phyloP scores from a whole-genome alignment of 352 stramenopile species.

The Phytopythium cucurbitacearum region DNA sequence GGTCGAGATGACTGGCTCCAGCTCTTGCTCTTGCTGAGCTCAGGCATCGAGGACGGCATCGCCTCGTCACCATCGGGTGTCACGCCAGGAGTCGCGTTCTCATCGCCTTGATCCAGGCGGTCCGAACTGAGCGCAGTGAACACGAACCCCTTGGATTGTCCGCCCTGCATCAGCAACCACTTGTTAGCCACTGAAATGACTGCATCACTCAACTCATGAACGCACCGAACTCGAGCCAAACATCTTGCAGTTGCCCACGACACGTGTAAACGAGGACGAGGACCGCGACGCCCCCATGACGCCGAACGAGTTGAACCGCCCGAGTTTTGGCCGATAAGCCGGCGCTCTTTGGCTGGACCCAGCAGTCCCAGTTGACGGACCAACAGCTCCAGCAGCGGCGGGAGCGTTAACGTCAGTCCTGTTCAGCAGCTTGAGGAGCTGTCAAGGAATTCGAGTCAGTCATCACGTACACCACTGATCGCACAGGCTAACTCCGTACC shows the following conservation, averaged over 20 bases:
- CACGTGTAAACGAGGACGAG: constrained; percentile 64
- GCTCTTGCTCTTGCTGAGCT: constrained; percentile 52
- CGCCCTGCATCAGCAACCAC: background rate
- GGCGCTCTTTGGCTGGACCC: background rate
- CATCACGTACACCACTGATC: constrained; percentile 3
- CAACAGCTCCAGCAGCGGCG: background rate
- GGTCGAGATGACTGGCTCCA: constrained; percentile 14
- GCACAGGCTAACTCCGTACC: constrained; percentile 15
- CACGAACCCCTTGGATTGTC: constrained; percentile 57
- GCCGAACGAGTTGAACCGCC: constrained; percentile 54
- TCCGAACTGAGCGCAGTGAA: constrained; percentile 69
- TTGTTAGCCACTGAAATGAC: background rate
- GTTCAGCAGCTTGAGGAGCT: constrained; percentile 59
- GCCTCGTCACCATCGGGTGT: constrained; percentile 14
- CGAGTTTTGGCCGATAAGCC: constrained; percentile 24
- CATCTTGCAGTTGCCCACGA: constrained; percentile 67
- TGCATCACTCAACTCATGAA: constrained; percentile 5
- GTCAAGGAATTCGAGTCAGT: constrained; percentile 1
- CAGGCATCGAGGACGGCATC: constrained; percentile 8
- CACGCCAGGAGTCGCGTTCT: constrained; percentile 19
- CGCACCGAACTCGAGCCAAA: constrained; percentile 64
- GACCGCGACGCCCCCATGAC: constrained; percentile 33
- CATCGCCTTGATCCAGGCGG: constrained; percentile 29
- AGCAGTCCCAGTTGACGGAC: background rate
- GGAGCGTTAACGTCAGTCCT: constrained; percentile 36